phyloP scores from a whole-genome alignment of 768 basidiomycete species.

The Lentinula detonsa region DNA sequence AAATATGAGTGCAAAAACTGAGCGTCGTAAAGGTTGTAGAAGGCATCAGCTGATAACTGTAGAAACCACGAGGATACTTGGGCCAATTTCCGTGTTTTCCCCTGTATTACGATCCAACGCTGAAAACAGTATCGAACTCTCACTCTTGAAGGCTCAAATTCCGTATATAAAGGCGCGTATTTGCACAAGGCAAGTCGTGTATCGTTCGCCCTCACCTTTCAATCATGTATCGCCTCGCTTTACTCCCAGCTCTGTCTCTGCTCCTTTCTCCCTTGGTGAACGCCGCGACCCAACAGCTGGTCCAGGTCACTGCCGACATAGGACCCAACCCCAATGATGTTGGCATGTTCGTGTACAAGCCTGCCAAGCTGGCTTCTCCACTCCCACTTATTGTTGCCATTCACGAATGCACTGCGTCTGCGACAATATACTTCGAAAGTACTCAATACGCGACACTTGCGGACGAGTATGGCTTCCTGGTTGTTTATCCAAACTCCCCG shows the following conservation, averaged over 20 bases:
- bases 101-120: background rate
- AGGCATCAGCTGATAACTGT: background rate
- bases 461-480: conserved; percentile 42
- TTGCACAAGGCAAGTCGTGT: background rate
- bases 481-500: conserved; percentile 43
- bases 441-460: conserved; percentile 45
- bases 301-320: background rate
- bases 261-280: background rate
- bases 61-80: background rate
- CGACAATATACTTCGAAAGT: conserved; percentile 42
- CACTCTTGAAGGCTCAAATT: background rate
- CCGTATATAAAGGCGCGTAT: background rate
- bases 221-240: background rate
- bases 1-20: background rate
- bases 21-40: background rate
- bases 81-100: background rate
- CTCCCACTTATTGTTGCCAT: conserved; percentile 48
- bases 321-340: conserved; percentile 48
- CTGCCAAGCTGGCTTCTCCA: conserved; percentile 26
- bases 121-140: background rate
- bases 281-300: background rate
- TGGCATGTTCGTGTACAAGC: conserved; percentile 39
- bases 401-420: conserved; percentile 47
- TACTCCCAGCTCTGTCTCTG: background rate
- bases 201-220: background rate